Evolutionary conservation across 306 rosid genomes (phyloP).

Genomic region (Cyamopsis tetragonoloba): DNA sequence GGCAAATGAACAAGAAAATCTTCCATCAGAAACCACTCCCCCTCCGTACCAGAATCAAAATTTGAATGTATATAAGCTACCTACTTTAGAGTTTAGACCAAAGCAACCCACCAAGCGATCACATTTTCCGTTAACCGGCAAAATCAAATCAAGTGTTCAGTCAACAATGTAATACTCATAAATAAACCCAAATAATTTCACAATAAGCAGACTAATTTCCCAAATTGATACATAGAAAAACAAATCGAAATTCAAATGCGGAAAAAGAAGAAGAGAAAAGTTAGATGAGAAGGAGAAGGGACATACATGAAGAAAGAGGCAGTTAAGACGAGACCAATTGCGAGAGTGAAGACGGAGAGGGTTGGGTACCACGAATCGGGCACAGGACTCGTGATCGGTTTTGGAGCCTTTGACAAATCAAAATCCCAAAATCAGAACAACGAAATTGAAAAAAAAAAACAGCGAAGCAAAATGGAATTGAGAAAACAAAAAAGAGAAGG

Average conservation of each 20-base stretch:
- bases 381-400: constrained; percentile 82
- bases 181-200: background rate
- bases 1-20: background rate
- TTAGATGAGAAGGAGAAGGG: constrained; percentile 15
- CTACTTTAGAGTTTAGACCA: too few species aligned
- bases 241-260: background rate
- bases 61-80: too few species aligned
- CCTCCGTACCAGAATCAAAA: background rate
- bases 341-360: constrained; percentile 66
- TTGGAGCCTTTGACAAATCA: constrained; percentile 54
- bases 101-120: background rate
- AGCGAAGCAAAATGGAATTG: background rate
- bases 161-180: background rate
- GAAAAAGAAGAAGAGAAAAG: background rate
- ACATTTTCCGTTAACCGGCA: background rate
- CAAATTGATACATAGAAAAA: background rate
- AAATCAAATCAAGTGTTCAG: background rate
- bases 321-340: constrained; percentile 79
- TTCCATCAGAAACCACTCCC: background rate
- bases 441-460: background rate
- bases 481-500: too few species aligned
- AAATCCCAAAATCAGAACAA: background rate
- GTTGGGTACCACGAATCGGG: constrained; percentile 82
- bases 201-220: background rate
- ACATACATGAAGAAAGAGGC: constrained; percentile 95